Percentiles rank a stretch among this genome's conserved stretches.
Conservation (phyloP, 345 rosid genomes). For the Gossypium thurberi region DNA sequence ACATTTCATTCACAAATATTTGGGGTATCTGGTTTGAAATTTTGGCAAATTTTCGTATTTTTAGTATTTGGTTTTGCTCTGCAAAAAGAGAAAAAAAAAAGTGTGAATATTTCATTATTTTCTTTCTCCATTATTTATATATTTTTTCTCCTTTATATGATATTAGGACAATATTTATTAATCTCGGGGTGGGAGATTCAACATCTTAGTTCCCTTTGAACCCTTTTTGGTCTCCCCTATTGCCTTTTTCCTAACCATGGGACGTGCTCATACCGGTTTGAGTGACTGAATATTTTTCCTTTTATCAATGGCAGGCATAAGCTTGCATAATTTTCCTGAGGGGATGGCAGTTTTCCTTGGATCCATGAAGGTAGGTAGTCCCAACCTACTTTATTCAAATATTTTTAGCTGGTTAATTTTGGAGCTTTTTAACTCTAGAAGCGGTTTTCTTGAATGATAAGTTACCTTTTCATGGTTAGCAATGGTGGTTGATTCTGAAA, state of each 20-base stretch:
- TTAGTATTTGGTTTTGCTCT: neutral
- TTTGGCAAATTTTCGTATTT: neutral
- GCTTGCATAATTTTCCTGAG: slow-evolving; percentile 98
- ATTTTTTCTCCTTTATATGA: neutral
- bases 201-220: neutral
- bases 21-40: neutral
- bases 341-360: slow-evolving; percentile 99
- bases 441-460: neutral
- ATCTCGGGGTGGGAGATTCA: neutral
- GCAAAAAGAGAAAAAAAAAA: too few species aligned
- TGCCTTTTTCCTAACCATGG: neutral
- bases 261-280: neutral
- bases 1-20: neutral
- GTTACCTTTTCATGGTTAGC: neutral
- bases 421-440: neutral
- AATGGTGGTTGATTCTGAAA: neutral
- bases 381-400: neutral
- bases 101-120: too few species aligned
- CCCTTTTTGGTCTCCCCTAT: neutral
- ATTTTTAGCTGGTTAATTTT: neutral
- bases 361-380: slow-evolving; percentile 92
- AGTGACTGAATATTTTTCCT: slow-evolving; percentile 12
- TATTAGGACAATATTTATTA: neutral
- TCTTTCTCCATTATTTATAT: too few species aligned
- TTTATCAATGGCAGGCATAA: slow-evolving; percentile 57